Base-by-base conservation (phyloP, 305 asterid species). In the Fraxinus platypoda region DNA sequence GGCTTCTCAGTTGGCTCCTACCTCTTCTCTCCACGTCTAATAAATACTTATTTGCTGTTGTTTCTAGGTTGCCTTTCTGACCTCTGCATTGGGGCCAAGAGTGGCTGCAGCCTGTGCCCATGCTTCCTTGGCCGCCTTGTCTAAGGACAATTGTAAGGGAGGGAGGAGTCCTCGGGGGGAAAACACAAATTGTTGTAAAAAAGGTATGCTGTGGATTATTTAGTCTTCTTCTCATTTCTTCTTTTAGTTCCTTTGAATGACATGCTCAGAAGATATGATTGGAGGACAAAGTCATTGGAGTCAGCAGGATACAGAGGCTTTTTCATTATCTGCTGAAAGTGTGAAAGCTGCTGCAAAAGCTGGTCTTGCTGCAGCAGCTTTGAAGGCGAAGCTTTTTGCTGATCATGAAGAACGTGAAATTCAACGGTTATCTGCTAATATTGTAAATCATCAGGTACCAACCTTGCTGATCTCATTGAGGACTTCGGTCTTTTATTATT, bases 71-170 rank as follows among this genome's bases (percentile, higher is more conserved):
- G 93, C 99, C 23, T 96, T 94, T 92, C 89, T 96, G 85, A 93
- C 98, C 80, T 93, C 98, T 80, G 93, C 95, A 37, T 88, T 96
- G 84, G 99, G 99, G 70, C 99, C 99, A 33, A 94, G 99, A 87
- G 98, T 96, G 80, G 98, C 98, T 90, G 99, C 98, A 79, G 98
- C 97, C 49, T 96, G 98, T 91, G 98, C 99, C 76, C 99, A 94
- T 88, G 95, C 98, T 77, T 93, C 95, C 54, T 85, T 96, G 89
- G 92, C 92, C 38, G 91, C 93, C 46, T 86, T 96, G 80, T 90
- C 93, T 25, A 88, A 88, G 83, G 95, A 91, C 84, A 85, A 87
- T 79, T 86, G 86, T 79, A 87, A 83, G 84, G 95, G 89, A 83
- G 91, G 85, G 79, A 52, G 62, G 62, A 87, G 83, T 83, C 86